Conservation (phyloP, 169 alveolate genomes). For the Plasmodium sp. region DNA sequence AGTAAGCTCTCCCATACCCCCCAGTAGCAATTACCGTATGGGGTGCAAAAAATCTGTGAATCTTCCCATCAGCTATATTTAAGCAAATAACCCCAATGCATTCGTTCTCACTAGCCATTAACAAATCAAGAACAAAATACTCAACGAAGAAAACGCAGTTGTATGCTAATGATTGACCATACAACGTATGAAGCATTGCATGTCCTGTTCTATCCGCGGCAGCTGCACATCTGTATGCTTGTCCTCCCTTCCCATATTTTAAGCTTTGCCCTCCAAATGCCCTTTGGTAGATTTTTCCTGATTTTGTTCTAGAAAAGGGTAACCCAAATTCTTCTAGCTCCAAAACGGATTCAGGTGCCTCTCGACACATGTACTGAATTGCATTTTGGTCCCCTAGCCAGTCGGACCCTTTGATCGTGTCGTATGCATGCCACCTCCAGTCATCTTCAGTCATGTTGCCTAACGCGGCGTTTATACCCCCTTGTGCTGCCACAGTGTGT, state of each 20-base stretch:
- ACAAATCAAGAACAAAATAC: conserved; percentile 96
- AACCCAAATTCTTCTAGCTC: conserved; percentile 97
- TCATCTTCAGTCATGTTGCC: conserved; percentile 98
- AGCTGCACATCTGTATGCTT: conserved; percentile 98
- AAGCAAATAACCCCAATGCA: conserved; percentile 95
- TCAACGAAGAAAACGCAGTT: conserved; percentile 97
- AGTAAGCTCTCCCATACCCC: conserved; percentile 98
- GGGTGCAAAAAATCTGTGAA: conserved; percentile 96
- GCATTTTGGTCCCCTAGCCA: conserved; percentile 99
- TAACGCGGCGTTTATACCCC: conserved; percentile 94
- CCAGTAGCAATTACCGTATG: conserved; percentile 98
- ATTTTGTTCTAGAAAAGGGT: conserved; percentile 97
- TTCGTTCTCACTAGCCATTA: conserved; percentile 91
- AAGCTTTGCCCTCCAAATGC: conserved; percentile 98
- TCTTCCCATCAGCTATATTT: conserved; percentile 96
- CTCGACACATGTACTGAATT: conserved; percentile 97
- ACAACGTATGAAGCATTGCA: conserved; percentile 98
- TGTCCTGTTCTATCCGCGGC: conserved; percentile 99
- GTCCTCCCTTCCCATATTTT: conserved; percentile 98
- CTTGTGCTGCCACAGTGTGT: conserved; percentile 99
- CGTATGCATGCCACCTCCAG: conserved; percentile 99
- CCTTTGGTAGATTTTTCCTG: conserved; percentile 95
- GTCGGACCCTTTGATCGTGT: conserved; percentile 98
- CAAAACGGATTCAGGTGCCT: conserved; percentile 96
- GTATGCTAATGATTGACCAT: conserved; percentile 93